Evolutionary conservation across 177 flowering plant genomes (phyloP), one percentile per base, ranked within the genome.

Genomic region (Telopea speciosissima): DNA sequence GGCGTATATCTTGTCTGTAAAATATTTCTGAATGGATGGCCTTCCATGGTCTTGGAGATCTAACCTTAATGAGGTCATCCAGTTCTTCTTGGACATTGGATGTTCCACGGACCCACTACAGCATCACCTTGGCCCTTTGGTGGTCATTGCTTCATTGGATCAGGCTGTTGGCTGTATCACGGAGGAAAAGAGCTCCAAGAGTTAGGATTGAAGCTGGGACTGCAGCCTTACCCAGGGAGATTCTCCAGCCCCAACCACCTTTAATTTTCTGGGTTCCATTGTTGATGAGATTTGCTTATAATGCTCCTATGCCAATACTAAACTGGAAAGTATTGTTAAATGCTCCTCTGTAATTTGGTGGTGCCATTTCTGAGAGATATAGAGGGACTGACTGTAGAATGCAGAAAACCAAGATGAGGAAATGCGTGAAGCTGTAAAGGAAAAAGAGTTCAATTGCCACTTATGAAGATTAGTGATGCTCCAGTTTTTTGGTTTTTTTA

Each of bases 301-400:
- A 65, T 33, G 63, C 80, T 6, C 97, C 92, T 3, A 88, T 64
- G 69, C 81, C 84, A 5, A 83, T 65, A 54, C 85, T 66, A 28
- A 83, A 63, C 68, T 88, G 87, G 76, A 79, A 89, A 86, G 89
- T 84, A 58, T 68, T 86, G 87, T 77, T 90, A 68, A 89, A 28
- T 24, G 87, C 89, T 77, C 97, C 97, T 74, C 96, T 75, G 78
- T 82, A 73, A 13, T 63, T 75, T 5, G 90, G 66, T n/a, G 89
- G 96, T 16, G 97, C 91, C 90, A 90, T 89, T 80, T 91, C 95
- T 5, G 95, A 90, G 2, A 91, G 84, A 68, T 91, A 91, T 0
- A 90, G 66, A 8, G 97, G 97, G 0, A 85, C 90, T 14, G 93
- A 63, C 93, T 92, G 84, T 74, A 75, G 42, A 70, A 60, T 10